Percentiles rank a stretch among this genome's conserved stretches.
Evolutionary conservation across 306 rosid genomes (phyloP).

Genomic region (Rosa lucieae): DNA sequence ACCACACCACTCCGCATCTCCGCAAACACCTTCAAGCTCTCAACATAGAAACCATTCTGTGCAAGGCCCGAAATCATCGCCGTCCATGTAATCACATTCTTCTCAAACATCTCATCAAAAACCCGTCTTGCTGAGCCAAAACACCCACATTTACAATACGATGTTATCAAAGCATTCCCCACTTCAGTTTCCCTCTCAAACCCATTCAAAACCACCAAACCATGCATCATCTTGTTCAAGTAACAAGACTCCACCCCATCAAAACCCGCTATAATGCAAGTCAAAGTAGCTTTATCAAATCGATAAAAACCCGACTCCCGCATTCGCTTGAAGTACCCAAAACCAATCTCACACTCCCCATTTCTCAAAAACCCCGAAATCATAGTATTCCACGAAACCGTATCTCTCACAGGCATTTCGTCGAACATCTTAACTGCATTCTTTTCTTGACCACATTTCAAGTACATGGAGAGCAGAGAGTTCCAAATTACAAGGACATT

Average conservation of each 20-base stretch:
- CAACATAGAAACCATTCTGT: slow-evolving; percentile 49
- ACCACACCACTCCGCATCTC: slow-evolving; percentile 57
- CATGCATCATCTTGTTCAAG: slow-evolving; percentile 58
- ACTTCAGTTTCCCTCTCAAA: slow-evolving; percentile 57
- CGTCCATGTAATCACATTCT: slow-evolving; percentile 86
- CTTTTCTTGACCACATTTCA: slow-evolving; percentile 36
- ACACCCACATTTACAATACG: slow-evolving; percentile 66
- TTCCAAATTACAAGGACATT: slow-evolving; percentile 62
- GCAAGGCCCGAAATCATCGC: slow-evolving; percentile 86
- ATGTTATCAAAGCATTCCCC: slow-evolving; percentile 80
- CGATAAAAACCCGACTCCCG: slow-evolving; percentile 28
- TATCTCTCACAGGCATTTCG: slow-evolving; percentile 56
- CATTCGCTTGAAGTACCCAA: slow-evolving; percentile 53
- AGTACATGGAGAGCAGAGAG: slow-evolving; percentile 63
- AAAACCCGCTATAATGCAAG: slow-evolving; percentile 65
- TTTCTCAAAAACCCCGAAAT: slow-evolving; percentile 63
- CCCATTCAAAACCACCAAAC: slow-evolving; percentile 64
- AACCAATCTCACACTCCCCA: slow-evolving; percentile 42
- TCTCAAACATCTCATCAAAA: slow-evolving; percentile 73
- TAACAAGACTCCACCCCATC: slow-evolving; percentile 46
- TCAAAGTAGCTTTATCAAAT: slow-evolving; percentile 76
- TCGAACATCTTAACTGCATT: slow-evolving; percentile 64
- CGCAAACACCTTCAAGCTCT: slow-evolving; percentile 49
- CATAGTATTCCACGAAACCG: slow-evolving; percentile 73
- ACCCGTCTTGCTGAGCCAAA: slow-evolving; percentile 55